phyloP scores from a whole-genome alignment of 352 stramenopile genomes.

The Vaucheria bursata region DNA sequence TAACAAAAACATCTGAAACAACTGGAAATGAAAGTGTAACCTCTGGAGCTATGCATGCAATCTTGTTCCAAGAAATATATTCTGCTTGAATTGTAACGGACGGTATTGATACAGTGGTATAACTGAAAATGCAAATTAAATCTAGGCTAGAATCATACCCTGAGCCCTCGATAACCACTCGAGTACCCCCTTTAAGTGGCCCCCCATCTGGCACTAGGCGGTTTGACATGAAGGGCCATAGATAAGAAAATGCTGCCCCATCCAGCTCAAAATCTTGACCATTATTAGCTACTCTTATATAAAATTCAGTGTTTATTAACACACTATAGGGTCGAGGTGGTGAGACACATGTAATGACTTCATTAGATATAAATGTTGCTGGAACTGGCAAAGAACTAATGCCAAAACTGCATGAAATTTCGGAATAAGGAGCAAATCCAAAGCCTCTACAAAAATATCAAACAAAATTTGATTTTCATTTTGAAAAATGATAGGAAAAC shows the following conservation, averaged over 20 bases:
- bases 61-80: not conserved
- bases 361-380: not conserved
- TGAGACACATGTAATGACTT: not conserved
- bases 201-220: not conserved
- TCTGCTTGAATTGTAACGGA: not conserved
- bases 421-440: not conserved
- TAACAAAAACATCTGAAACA: not conserved
- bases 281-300: constrained; percentile 59
- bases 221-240: not conserved
- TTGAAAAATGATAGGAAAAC: too few species aligned
- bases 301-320: not conserved
- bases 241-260: not conserved
- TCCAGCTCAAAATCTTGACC: constrained; percentile 53
- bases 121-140: not conserved
- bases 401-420: not conserved
- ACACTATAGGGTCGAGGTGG: not conserved
- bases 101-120: not conserved
- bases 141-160: not conserved
- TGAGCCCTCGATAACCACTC: not conserved
- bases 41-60: not conserved
- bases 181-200: not conserved
- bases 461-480: too few species aligned
- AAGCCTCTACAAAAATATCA: not conserved
- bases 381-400: not conserved
- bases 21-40: not conserved